Base-by-base conservation (phyloP, 2,329 filamentous ascomycete species). In the Colletotrichum sp. region DNA sequence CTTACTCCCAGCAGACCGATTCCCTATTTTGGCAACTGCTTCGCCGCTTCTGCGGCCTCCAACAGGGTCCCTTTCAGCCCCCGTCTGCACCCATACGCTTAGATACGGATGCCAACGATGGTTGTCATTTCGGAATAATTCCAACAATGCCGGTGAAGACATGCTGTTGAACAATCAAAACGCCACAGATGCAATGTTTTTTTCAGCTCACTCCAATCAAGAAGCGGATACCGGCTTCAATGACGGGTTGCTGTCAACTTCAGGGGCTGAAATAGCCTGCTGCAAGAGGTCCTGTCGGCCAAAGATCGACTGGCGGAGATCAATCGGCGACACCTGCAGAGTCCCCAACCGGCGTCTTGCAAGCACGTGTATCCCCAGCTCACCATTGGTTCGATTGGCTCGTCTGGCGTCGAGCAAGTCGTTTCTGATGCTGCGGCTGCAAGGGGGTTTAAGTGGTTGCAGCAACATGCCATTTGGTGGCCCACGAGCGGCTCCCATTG, bases 381-480 rank as follows among this genome's bases (percentile, higher is more conserved):
- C 24, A 15, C 48, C 26, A 68, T 76, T 71, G 72, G 75, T 34
- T 52, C 30, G 26, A 68, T 76, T 71, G 72, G 75, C 43, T 52
- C 30, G 21, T 9, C 34, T 13, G 21, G 18, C 26, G 21, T 28
- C 16, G 6, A 65, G 18, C 58, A 16, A n/a, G 55, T 65, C 58
- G 16, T 38, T 64, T 24, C 38, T 66, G 56, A 43, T 43, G 24
- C 61, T 64, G 38, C 61, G 48, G 30, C 66, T 74, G 48, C 75
- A 72, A 76, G 66, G 75, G 73, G 72, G 52, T 72, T 73, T 75
- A 76, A 77, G 75, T 76, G 75, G 34, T 77, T 73, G 75, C 73
- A 77, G 38, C 56, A 26, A 34, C 15, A 21, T 55, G 66, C 26
- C 16, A 55, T 36, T 21, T 36, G 38, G 28, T 66, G 66, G 55